Evolutionary conservation across 345 rosid species (phyloP), one percentile per base, ranked within the genome.

Genomic region (Anastatica hierochuntica): DNA sequence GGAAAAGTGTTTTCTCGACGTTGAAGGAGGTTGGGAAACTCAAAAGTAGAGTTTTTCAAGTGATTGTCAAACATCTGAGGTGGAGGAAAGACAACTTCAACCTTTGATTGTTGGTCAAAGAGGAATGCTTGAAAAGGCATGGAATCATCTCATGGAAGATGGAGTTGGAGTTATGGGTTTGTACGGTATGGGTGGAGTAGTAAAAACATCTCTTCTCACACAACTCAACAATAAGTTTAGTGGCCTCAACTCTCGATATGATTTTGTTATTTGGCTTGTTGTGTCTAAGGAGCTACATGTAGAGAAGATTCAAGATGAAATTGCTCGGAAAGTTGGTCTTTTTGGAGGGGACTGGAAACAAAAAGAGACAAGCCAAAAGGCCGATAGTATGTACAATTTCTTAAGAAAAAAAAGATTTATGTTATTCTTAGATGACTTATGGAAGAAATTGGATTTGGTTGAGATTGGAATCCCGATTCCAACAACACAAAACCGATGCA

Each of bases 171-270:
- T 42, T 1, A 21, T 70, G 9, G 74, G 74, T 8, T 31, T 70
- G 0, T 52, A 30, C 14, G 73, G 68, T 10, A 33, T 53, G 50
- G 62, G 63, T n/a, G n/a, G 67, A 14, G 72, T 61, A 13, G 72
- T 67, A n/a, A 69, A 63, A 39, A 51, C 69, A 20, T 63, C 74
- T 23, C 56, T 63, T 15, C 61, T 63, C 8, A 21, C 18, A 2
- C 52, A 45, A 5, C 52, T 69, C 53, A 51, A 58, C 20, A 58
- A 69, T 10, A 58, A 21, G 47, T 16, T 58, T 12, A 35, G 20
- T 50, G 35, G 9, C 45, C 8, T n/a, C n/a, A n/a, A n/a, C n/a
- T n/a, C n/a, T n/a, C n/a, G 47, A 0, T 34, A 57, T 46, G 31
- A 52, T 5, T 2, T 18, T 10, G 66, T 63, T 0, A 63, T 70